Evolutionary conservation across 768 basidiomycete species (phyloP), one percentile per base, ranked within the genome.

Genomic region (Filobasidium floriforme): DNA sequence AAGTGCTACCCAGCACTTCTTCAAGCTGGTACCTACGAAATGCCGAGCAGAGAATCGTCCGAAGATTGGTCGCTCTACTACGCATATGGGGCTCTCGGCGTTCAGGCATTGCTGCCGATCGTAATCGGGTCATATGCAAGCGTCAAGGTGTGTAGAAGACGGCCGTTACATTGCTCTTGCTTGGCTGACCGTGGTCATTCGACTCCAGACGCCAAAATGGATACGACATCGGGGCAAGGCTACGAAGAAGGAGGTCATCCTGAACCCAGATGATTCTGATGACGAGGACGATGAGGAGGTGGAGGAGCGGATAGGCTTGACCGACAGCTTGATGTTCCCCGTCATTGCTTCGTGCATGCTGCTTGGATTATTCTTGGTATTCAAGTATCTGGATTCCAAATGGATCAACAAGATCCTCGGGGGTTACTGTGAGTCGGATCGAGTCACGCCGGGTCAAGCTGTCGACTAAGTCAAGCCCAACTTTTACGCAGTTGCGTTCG

Each of bases 331-430:
- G 28, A 41, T 74, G 57, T 79, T 80, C 61, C 80, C 80, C 14
- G 64, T 79, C 0, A 59, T 79, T 32, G 90, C 89, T 5, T 90
- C 89, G 0, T 81, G 81, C 7, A 83, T 83, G 40, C 81, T 94
- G 37, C 80, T 89, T 69, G 84, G 86, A 5, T 75, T 92, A 68
- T 92, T 88, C 72, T 68, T 83, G 63, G 76, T 88, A 29, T 82
- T 94, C 64, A 87, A 85, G 72, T 90, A 87, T 75, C 79, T 88
- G 61, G 89, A 90, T 40, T 85, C 69, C 70, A 85, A 86, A 66
- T 89, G 89, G 87, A 85, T 94, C 65, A 93, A 93, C 78, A 84
- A 83, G 82, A 70, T 92, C 6, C 80, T 94, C 26, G 87, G 77
- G 19, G 68, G 72, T 0, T 80, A 80, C 61, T 75, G 79, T 73